Conservation (phyloP, 345 rosid species). For the Aethionema arabicum region DNA sequence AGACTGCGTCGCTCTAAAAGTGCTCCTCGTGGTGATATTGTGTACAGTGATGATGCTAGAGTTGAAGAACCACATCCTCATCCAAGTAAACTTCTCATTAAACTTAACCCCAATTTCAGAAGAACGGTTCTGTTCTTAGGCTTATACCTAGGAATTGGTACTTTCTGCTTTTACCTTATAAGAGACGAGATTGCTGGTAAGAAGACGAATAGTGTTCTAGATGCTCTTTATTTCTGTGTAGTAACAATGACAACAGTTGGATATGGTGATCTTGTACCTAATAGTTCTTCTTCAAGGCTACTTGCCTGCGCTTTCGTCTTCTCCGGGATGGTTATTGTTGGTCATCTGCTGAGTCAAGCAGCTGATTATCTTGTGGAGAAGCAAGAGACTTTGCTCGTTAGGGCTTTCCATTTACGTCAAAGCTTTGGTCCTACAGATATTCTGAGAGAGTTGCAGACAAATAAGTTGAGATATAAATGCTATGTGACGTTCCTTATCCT, state of each 20-base stretch:
- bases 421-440: constrained; percentile 45
- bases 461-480: constrained; percentile 58
- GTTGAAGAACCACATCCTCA: constrained; percentile 33
- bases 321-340: constrained; percentile 68
- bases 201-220: constrained; percentile 62
- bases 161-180: constrained; percentile 53
- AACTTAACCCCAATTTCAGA: constrained; percentile 47
- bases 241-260: constrained; percentile 97
- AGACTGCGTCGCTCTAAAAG: constrained; percentile 61
- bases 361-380: constrained; percentile 82
- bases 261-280: constrained; percentile 91
- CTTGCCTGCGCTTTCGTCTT: constrained; percentile 81
- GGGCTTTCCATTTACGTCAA: constrained; percentile 51
- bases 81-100: constrained; percentile 30
- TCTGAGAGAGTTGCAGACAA: constrained; percentile 54
- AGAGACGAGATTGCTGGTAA: constrained; percentile 58
- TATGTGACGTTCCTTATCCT: constrained; percentile 41
- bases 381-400: constrained; percentile 73
- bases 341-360: constrained; percentile 62
- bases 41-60: constrained; percentile 27
- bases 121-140: constrained; percentile 46
- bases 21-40: constrained; percentile 61
- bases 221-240: constrained; percentile 70
- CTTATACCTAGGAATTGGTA: constrained; percentile 56
- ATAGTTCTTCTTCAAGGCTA: constrained; percentile 49